Percentiles rank a stretch among this genome's conserved stretches.
Conservation (phyloP, 495 filamentous ascomycete species). For the Lophiostoma macrostomum region DNA sequence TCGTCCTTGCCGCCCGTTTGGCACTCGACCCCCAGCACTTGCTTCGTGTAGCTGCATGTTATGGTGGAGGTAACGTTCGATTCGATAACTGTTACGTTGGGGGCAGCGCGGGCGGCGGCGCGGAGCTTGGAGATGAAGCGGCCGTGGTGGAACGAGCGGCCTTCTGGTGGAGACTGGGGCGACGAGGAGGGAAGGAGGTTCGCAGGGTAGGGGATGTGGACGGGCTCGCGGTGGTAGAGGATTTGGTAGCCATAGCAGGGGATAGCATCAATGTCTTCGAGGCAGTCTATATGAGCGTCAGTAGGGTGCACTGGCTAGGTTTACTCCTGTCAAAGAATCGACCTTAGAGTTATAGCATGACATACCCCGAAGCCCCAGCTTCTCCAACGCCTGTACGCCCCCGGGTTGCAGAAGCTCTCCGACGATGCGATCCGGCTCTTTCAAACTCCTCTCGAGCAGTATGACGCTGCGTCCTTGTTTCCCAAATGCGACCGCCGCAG, state of each 20-base stretch:
- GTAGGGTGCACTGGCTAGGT: neutral
- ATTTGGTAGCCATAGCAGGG: constrained; percentile 81
- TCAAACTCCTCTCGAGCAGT: constrained; percentile 82
- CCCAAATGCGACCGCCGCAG: constrained; percentile 74
- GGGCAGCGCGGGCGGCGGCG: constrained; percentile 34
- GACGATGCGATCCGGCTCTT: constrained; percentile 94
- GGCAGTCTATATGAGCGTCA: constrained; percentile 52
- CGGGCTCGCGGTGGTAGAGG: constrained; percentile 73
- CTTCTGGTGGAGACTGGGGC: constrained; percentile 35
- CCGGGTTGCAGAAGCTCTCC: constrained; percentile 94
- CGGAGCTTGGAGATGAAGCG: constrained; percentile 45
- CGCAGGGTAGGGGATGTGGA: constrained; percentile 70
- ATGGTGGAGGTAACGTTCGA: constrained; percentile 49
- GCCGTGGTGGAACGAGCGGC: constrained; percentile 47
- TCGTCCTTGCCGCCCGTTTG: constrained; percentile 61
- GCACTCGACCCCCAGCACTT: constrained; percentile 71
- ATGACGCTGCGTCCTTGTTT: constrained; percentile 86
- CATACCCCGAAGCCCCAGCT: constrained; percentile 62
- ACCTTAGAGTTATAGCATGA: neutral
- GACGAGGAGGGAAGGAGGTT: constrained; percentile 18
- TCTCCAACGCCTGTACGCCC: constrained; percentile 74
- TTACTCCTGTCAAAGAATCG: neutral
- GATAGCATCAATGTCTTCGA: constrained; percentile 87
- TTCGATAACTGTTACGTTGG: constrained; percentile 51
- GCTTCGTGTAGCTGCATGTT: constrained; percentile 40